phyloP scores from a whole-genome alignment of 2,329 filamentous ascomycete genomes.

The Aspergillus intermedius region DNA sequence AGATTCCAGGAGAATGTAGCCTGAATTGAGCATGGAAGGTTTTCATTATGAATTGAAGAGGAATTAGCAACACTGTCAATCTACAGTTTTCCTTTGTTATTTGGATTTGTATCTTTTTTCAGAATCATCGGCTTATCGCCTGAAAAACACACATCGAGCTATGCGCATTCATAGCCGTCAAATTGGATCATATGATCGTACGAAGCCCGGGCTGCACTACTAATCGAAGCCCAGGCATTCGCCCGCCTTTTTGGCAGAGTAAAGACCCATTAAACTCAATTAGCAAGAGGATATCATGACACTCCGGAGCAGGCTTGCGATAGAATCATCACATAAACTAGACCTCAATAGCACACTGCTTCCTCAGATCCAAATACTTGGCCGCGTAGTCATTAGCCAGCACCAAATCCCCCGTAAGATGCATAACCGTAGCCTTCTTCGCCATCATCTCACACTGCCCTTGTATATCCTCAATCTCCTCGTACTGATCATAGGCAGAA shows the following conservation, averaged over 20 bases:
- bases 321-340: not conserved
- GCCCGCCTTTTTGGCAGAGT: not conserved
- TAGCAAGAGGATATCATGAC: not conserved
- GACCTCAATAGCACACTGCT: constrained; percentile 20
- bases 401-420: constrained; percentile 58
- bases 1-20: constrained; percentile 6
- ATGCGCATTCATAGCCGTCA: not conserved
- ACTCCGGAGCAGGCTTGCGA: not conserved
- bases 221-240: not conserved
- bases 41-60: constrained; percentile 17
- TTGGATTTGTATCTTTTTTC: not conserved
- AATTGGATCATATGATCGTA: not conserved
- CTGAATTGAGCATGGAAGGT: constrained; percentile 16
- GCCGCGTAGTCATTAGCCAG: constrained; percentile 62
- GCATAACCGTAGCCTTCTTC: constrained; percentile 74
- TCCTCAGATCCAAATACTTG: constrained; percentile 56
- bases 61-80: not conserved
- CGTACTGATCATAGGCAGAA: constrained; percentile 58
- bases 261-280: not conserved
- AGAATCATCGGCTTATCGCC: no score
- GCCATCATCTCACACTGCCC: constrained; percentile 72
- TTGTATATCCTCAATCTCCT: constrained; percentile 59
- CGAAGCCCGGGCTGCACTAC: not conserved
- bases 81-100: constrained; percentile 1
- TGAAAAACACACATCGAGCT: no score